phyloP scores from a whole-genome alignment of 2,329 filamentous ascomycete genomes.

The Fonsecaea multimorphosa region DNA sequence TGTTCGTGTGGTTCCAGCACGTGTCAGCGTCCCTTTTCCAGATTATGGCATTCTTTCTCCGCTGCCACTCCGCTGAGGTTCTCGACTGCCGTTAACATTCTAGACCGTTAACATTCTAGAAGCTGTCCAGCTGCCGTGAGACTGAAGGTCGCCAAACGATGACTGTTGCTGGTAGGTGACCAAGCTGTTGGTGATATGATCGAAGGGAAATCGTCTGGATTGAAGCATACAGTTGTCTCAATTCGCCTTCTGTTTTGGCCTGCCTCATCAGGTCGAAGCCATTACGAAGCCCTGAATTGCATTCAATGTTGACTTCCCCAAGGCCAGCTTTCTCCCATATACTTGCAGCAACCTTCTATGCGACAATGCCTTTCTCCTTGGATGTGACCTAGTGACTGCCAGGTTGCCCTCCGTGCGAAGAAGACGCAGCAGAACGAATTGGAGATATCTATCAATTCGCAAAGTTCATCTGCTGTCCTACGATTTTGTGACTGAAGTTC shows the following conservation, averaged over 20 bases:
- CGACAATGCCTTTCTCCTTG: neutral
- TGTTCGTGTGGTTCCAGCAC: neutral
- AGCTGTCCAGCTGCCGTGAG: neutral
- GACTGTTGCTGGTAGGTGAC: neutral
- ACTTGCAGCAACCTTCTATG: neutral
- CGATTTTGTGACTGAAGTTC: neutral
- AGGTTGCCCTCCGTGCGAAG: neutral
- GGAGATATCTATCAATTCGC: neutral
- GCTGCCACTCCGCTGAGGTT: neutral
- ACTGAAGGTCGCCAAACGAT: neutral
- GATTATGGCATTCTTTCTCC: neutral
- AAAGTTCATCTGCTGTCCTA: neutral
- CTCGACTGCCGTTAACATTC: neutral
- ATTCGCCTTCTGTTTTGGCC: neutral
- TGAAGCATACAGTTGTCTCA: neutral
- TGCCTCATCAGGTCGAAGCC: neutral
- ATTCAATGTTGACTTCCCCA: neutral
- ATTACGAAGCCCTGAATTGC: neutral
- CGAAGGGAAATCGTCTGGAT: neutral
- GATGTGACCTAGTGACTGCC: neutral
- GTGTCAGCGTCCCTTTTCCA: neutral
- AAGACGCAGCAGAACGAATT: neutral
- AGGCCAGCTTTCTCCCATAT: neutral
- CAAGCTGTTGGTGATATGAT: neutral
- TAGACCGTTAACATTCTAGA: neutral